Evolutionary conservation across 140 eudicot genomes (phyloP), one percentile per base, ranked within the genome.

Genomic region (Artemisia princeps): DNA sequence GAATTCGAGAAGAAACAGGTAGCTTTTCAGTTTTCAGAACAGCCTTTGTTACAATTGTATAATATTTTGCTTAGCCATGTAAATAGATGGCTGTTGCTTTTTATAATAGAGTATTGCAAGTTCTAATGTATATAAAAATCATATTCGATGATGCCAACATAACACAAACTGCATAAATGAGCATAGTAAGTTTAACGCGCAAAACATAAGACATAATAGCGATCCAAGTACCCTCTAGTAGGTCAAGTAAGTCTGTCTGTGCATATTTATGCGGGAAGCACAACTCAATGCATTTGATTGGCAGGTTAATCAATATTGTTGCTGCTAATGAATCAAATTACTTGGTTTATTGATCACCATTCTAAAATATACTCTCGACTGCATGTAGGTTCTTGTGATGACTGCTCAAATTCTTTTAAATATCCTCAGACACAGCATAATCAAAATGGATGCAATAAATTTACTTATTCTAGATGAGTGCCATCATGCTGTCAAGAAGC

Each of bases 401-500:
- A 92, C 98, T 14, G 98, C 98, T 61, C 98, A 92, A 68, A 92
- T 92, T 72, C 96, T 92, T 68, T 61, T 92, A 74, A 92, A 92
- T 79, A 92, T 92, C 65, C 80, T 92, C 10, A 85, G 98, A 74
- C 98, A 92, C 65, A 92, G 98, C 79, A 92, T 92, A 73, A 84
- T 88, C 28, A 92, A 85, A 72, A 92, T 92, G 98, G 98, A 92
- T 55, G 82, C 85, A 24, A 84, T 92, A 28, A 75, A 84, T 80
- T 85, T 92, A 56, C 92, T 92, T 72, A 85, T 92, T 74, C 66
- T 92, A 78, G 98, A 92, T 46, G 98, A 92, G 77, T 92, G 98
- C 42, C 98, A 92, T 76, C 98, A 92, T 82, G 98, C 98, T 77
- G 98, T 92, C 62, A 92, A 92, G 83, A 92, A 92, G 67, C 98